These are phyloP conservation scores for Juglanconis oblonga DNA, from an alignment of 2,329 filamentous ascomycete genomes.

Conservation along the genomic window DNA sequence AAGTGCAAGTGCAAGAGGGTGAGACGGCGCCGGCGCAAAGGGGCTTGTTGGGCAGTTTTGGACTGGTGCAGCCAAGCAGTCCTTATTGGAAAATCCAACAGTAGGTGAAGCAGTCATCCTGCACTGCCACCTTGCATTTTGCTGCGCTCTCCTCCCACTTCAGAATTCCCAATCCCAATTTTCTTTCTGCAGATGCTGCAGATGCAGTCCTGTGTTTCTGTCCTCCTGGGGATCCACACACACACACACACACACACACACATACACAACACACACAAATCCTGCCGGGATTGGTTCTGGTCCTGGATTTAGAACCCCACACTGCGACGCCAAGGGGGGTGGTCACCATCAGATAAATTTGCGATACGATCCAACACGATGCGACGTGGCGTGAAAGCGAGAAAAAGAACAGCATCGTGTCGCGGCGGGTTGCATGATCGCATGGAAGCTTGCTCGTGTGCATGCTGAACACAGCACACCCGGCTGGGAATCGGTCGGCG, in stretches of 20 bases:
- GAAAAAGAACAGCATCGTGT: background rate
- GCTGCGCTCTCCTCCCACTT: background rate
- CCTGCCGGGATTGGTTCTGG: background rate
- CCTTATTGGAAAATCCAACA: background rate
- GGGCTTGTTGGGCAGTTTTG: slow-evolving; percentile 8
- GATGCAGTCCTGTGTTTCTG: background rate
- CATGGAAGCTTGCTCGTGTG: background rate
- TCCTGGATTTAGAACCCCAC: slow-evolving; percentile 5
- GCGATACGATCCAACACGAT: background rate
- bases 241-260: too few relatives aligned
- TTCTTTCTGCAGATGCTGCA: background rate
- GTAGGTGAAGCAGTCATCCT: background rate
- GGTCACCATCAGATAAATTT: background rate
- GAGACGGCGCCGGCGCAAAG: slow-evolving; percentile 15
- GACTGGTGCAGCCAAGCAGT: slow-evolving; percentile 1
- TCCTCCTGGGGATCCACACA: background rate
- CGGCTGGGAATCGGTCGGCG: background rate
- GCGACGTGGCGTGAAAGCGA: background rate
- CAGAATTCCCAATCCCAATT: background rate
- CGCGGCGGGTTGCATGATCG: background rate
- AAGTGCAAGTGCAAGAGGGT: slow-evolving; percentile 6
- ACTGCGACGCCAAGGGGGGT: background rate
- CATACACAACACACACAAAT: background rate
- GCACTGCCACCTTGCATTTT: background rate
- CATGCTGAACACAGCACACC: background rate